These are phyloP conservation scores for Globisporangium spiculum DNA, from an alignment of 352 stramenopile genomes.

Conservation along the genomic window DNA sequence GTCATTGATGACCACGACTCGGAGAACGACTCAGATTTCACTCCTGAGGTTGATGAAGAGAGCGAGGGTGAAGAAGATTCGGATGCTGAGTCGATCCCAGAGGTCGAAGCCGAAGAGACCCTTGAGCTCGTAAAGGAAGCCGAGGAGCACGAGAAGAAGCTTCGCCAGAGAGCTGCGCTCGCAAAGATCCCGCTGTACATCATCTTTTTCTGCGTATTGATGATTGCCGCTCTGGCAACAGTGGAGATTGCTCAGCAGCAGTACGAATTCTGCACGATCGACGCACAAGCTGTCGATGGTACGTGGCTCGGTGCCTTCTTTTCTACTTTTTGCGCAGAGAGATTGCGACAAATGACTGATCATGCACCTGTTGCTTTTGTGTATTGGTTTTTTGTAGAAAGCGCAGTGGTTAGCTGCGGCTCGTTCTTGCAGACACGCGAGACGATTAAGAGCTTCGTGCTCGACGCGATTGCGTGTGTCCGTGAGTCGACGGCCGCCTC, in stretches of 20 bases:
- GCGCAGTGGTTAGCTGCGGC: constrained; percentile 32
- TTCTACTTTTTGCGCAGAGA: not conserved
- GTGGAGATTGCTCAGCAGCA: constrained; percentile 49
- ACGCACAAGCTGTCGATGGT: constrained; percentile 32
- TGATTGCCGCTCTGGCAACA: constrained; percentile 45
- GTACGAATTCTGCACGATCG: constrained; percentile 44
- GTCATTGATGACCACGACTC: constrained; percentile 46
- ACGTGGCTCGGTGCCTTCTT: constrained; percentile 18
- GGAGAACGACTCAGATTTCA: constrained; percentile 65
- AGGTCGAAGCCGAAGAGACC: constrained; percentile 49
- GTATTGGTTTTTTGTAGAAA: not conserved
- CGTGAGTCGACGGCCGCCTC: constrained; percentile 20
- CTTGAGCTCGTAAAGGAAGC: constrained; percentile 40
- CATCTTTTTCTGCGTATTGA: constrained; percentile 35
- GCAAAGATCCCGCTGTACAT: constrained; percentile 28
- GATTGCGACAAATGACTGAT: not conserved
- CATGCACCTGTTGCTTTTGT: not conserved
- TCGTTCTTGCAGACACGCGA: constrained; percentile 40
- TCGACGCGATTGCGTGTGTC: constrained; percentile 26
- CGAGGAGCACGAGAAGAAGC: constrained; percentile 31
- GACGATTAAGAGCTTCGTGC: constrained; percentile 29
- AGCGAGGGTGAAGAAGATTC: constrained; percentile 37
- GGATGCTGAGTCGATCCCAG: constrained; percentile 36
- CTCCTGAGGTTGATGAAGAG: constrained; percentile 21
- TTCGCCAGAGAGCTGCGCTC: constrained; percentile 1